Conservation (phyloP, 495 filamentous ascomycete species). For the Jackrogersella minutella region DNA sequence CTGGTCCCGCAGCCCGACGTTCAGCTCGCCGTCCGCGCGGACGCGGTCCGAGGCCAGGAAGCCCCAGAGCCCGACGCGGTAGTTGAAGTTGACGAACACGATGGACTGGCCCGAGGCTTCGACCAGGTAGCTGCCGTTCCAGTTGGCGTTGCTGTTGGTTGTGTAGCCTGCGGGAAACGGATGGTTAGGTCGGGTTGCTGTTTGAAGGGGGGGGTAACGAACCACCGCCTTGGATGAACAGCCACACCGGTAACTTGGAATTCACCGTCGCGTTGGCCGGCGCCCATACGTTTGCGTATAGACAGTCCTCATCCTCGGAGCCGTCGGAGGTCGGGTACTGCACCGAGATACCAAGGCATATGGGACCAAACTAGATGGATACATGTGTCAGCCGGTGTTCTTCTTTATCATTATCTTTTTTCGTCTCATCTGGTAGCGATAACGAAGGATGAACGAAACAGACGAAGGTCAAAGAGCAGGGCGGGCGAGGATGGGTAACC, state of each 20-base stretch:
- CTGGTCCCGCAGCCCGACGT: constrained; percentile 78
- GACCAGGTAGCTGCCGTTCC: constrained; percentile 69
- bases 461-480: background rate
- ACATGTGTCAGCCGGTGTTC: background rate
- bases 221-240: constrained; percentile 80
- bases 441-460: background rate
- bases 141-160: constrained; percentile 67
- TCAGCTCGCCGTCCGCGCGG: constrained; percentile 60
- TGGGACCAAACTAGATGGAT: constrained; percentile 48
- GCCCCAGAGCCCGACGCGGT: constrained; percentile 75
- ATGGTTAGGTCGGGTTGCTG: background rate
- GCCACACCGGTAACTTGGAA: constrained; percentile 70
- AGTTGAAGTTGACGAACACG: constrained; percentile 78
- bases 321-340: constrained; percentile 48
- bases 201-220: constrained; percentile 2
- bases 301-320: constrained; percentile 71
- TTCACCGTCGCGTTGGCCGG: constrained; percentile 60
- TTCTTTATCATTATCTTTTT: background rate
- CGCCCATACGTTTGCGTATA: constrained; percentile 78
- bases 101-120: constrained; percentile 65
- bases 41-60: constrained; percentile 73
- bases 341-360: constrained; percentile 61
- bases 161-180: constrained; percentile 60
- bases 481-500: background rate
- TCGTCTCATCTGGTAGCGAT: background rate